Conservation (phyloP, 164 flowering plant genomes). For the Piper longum region DNA sequence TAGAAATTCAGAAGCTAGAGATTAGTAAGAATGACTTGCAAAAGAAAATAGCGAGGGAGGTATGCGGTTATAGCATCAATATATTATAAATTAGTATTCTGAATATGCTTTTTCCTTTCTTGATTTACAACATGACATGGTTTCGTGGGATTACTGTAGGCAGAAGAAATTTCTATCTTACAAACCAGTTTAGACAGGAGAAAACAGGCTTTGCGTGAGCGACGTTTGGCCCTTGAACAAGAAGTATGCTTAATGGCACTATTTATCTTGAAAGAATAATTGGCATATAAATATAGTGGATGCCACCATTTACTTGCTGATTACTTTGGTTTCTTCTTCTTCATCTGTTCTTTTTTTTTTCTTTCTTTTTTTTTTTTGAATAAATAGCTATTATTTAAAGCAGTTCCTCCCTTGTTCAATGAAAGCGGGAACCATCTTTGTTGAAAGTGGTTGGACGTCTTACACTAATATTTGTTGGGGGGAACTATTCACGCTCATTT, state of each 20-base stretch:
- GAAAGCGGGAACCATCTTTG: not conserved
- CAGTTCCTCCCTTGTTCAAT: not conserved
- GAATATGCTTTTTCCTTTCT: not conserved
- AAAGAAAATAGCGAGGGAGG: slow-evolving; percentile 62
- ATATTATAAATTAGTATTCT: not conserved
- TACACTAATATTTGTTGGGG: not conserved
- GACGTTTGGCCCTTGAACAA: slow-evolving; percentile 69
- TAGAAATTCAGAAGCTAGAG: slow-evolving; percentile 60
- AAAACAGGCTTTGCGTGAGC: slow-evolving; percentile 55
- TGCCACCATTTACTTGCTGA: not conserved
- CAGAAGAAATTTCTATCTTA: slow-evolving; percentile 39
- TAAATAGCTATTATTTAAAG: too few species aligned
- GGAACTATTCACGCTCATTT: too few species aligned
- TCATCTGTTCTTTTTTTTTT: too few species aligned
- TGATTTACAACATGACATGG: not conserved
- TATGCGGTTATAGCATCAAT: slow-evolving; percentile 8
- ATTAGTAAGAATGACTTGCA: slow-evolving; percentile 38
- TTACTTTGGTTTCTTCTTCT: too few species aligned
- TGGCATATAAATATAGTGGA: not conserved
- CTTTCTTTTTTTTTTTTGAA: too few species aligned
- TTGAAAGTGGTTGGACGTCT: not conserved
- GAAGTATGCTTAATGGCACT: slow-evolving; percentile 34
- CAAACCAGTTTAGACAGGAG: slow-evolving; percentile 42
- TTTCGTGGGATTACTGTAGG: slow-evolving; percentile 23
- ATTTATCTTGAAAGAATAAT: not conserved